Conservation (phyloP, 2,329 filamentous ascomycete genomes). For the Cadophora gregata region DNA sequence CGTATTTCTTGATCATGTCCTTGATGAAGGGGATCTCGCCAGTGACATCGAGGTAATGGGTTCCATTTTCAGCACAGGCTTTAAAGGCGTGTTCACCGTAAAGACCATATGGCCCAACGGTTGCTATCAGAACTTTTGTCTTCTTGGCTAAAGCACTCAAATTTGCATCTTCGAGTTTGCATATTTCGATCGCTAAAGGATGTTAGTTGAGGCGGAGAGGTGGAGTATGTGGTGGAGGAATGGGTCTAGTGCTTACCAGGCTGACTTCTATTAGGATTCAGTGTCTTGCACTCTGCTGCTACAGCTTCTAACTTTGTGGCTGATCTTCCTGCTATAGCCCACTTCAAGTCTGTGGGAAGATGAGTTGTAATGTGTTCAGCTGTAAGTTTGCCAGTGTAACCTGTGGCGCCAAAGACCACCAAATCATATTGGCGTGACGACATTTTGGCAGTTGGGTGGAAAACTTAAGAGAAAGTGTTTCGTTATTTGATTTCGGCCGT, state of each 20-base stretch:
- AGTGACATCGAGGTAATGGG: constrained; percentile 69
- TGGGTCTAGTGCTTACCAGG: constrained; percentile 65
- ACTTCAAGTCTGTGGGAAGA: constrained; percentile 79
- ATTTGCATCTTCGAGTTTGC: constrained; percentile 53
- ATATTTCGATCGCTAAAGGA: constrained; percentile 57
- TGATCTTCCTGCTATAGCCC: constrained; percentile 89
- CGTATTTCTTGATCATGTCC: constrained; percentile 67
- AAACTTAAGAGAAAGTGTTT: background rate
- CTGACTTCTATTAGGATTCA: constrained; percentile 71
- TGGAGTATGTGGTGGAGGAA: background rate
- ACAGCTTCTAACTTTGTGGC: constrained; percentile 73
- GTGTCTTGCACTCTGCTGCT: constrained; percentile 66
- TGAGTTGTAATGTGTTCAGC: constrained; percentile 75
- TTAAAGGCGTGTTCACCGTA: constrained; percentile 65
- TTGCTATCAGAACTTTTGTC: constrained; percentile 61
- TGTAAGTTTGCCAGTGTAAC: constrained; percentile 82
- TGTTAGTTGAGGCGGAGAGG: constrained; percentile 23
- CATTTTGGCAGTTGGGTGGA: constrained; percentile 2
- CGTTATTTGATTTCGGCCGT: background rate
- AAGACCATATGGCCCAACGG: constrained; percentile 63
- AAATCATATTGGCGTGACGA: constrained; percentile 61
- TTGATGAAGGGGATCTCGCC: constrained; percentile 64
- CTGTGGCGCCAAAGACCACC: constrained; percentile 71
- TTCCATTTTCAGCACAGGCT: constrained; percentile 66
- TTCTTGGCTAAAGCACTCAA: constrained; percentile 59